Conservation (phyloP, 2,329 filamentous ascomycete species). For the Stromatinia cepivora region DNA sequence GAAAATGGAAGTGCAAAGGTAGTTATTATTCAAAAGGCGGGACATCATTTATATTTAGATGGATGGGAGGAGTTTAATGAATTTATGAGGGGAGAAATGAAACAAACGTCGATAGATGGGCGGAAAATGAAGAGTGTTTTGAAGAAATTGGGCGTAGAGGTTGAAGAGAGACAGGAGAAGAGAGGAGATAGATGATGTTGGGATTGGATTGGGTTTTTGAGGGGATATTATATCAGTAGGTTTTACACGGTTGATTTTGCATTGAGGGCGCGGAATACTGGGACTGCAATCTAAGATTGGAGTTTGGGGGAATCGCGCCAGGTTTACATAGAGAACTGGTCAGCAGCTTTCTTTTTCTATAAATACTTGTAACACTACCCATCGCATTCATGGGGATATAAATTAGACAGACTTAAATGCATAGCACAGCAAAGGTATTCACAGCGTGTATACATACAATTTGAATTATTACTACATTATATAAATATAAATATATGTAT, state of each 20-base stretch:
- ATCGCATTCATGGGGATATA: neutral
- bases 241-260: neutral
- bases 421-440: neutral
- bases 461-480: neutral
- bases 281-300: neutral
- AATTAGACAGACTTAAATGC: neutral
- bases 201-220: neutral
- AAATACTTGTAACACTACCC: neutral
- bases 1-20: conserved; percentile 86
- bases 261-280: neutral
- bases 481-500: neutral
- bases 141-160: conserved; percentile 8
- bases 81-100: conserved; percentile 65
- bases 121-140: conserved; percentile 25
- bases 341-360: neutral
- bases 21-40: conserved; percentile 69
- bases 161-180: neutral
- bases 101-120: conserved; percentile 45
- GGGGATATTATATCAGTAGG: neutral
- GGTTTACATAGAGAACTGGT: neutral
- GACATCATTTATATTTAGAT: conserved; percentile 73
- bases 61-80: conserved; percentile 69
- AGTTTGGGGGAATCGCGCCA: neutral
- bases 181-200: neutral
- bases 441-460: neutral